Conservation (phyloP, 106 monocot species). For the Vanilla planifolia region DNA sequence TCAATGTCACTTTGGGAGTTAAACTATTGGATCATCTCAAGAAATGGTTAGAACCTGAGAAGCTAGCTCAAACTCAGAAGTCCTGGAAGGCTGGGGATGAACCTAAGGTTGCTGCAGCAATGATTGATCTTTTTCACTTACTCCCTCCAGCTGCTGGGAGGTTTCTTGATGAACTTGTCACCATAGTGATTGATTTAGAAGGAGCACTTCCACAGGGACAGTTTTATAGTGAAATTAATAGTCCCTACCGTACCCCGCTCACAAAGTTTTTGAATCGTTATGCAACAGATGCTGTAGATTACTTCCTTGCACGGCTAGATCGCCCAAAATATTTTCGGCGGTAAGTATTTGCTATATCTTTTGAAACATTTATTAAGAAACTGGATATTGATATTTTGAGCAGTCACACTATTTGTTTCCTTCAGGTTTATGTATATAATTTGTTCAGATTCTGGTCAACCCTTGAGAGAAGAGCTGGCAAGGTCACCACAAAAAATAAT, state of each 20-base stretch:
- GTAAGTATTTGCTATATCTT: constrained; percentile 21
- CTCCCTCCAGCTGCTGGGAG: constrained; percentile 96
- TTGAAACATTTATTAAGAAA: not conserved
- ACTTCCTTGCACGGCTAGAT: constrained; percentile 85
- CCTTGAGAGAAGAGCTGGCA: constrained; percentile 81
- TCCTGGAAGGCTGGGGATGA: constrained; percentile 98
- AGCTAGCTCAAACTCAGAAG: constrained; percentile 90
- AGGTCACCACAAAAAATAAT: constrained; percentile 91
- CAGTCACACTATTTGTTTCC: constrained; percentile 6
- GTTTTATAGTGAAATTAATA: constrained; percentile 98
- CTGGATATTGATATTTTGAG: not conserved
- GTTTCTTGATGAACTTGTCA: constrained; percentile 95
- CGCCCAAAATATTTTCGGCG: constrained; percentile 90
- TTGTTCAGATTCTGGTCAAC: constrained; percentile 80
- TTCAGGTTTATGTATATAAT: constrained; percentile 93
- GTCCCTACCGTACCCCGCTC: constrained; percentile 87
- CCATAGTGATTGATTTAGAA: constrained; percentile 91
- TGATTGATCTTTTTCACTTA: constrained; percentile 99
- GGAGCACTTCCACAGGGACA: constrained; percentile 85
- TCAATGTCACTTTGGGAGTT: constrained; percentile 89
- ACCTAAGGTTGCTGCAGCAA: constrained; percentile 98
- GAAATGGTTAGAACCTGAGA: constrained; percentile 99
- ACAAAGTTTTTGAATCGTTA: constrained; percentile 96
- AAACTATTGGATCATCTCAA: constrained; percentile 94
- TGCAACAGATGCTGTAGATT: constrained; percentile 83